A percentile compares a stretch with the other conserved stretches of the same genome.
phyloP scores from a whole-genome alignment of 1,284 basidiomycete genomes.

The Meripilus lineatus region DNA sequence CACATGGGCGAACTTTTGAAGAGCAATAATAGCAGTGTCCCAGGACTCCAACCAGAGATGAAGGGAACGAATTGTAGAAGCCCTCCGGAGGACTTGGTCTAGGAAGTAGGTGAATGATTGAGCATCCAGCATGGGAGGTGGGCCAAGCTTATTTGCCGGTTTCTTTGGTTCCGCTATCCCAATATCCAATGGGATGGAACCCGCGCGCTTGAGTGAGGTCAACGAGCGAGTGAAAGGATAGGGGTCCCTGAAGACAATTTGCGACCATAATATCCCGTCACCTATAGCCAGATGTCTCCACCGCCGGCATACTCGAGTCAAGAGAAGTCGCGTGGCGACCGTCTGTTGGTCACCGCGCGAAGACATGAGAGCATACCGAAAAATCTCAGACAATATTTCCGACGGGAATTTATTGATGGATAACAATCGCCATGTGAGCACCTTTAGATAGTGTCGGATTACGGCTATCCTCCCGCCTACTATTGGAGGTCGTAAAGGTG shows the following conservation, averaged over 20 bases:
- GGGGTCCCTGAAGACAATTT: conserved; percentile 43
- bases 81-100: conserved; percentile 40
- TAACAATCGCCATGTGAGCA: conserved; percentile 44
- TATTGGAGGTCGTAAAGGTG: no score
- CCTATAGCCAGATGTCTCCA: conserved; percentile 27
- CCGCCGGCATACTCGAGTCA: conserved; percentile 53
- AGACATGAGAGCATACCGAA: conserved; percentile 40
- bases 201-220: conserved; percentile 50
- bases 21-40: conserved; percentile 42
- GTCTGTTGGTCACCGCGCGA: conserved; percentile 38
- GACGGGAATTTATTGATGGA: conserved; percentile 54
- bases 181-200: conserved; percentile 46
- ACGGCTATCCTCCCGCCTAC: no score
- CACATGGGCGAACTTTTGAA: conserved; percentile 40
- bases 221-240: conserved; percentile 45
- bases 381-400: conserved; percentile 60
- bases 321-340: conserved; percentile 36
- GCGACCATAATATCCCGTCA: conserved; percentile 20
- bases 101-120: conserved; percentile 37
- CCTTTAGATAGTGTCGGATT: conserved; percentile 19
- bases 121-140: conserved; percentile 4
- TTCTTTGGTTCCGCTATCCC: conserved; percentile 15
- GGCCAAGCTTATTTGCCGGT: no score
- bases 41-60: conserved; percentile 48
- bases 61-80: conserved; percentile 50